phyloP scores from a whole-genome alignment of 345 rosid species.

The Theobroma cacao region DNA sequence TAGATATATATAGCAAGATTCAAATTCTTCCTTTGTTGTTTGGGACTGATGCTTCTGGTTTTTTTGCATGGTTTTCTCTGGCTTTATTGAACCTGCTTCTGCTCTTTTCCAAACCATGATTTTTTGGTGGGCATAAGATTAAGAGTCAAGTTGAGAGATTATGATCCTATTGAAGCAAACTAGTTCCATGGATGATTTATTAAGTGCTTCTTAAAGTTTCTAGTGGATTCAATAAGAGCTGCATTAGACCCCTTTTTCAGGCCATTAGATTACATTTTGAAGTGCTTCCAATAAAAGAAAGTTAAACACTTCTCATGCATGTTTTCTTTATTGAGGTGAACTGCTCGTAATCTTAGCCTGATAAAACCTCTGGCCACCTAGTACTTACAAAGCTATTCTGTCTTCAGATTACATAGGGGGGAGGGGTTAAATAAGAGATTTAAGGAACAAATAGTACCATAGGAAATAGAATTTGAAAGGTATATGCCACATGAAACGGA shows the following conservation, averaged over 20 bases:
- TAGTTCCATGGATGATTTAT: neutral
- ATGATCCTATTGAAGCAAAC: neutral
- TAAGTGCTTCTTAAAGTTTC: neutral
- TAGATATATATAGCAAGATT: neutral
- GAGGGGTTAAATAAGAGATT: neutral
- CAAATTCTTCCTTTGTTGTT: neutral
- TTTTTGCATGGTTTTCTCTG: neutral
- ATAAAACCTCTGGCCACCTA: neutral
- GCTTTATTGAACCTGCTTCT: neutral
- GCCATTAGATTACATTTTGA: no score
- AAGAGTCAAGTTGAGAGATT: neutral
- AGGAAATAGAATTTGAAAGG: neutral
- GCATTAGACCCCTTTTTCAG: neutral
- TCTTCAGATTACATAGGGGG: neutral
- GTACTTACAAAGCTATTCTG: neutral
- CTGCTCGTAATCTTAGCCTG: neutral
- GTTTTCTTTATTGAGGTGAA: neutral
- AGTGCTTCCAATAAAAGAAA: neutral
- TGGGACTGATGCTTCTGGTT: neutral
- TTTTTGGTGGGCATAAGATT: neutral
- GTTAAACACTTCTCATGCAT: neutral
- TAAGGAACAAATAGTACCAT: neutral
- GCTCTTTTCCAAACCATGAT: neutral
- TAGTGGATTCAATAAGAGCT: neutral
- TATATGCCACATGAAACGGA: neutral